Evolutionary conservation across 768 basidiomycete genomes (phyloP), one percentile per base, ranked within the genome.

Genomic region (Sporobolomyces pararoseus): DNA sequence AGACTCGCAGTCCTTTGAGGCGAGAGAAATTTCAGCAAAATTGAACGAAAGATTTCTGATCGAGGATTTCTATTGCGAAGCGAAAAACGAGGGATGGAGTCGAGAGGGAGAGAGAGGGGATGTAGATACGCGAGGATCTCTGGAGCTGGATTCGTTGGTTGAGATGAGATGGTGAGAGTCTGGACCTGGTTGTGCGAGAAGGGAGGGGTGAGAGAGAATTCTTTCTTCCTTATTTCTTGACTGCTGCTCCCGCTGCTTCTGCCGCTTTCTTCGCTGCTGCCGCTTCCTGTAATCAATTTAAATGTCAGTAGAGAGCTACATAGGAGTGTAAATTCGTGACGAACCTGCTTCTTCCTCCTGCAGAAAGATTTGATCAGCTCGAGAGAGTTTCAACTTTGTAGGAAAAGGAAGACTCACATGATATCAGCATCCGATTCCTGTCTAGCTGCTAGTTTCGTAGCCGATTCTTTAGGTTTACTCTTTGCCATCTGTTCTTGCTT

Each of bases 391-490:
- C n/a, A 32, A 2, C n/a, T n/a, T 7, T 17, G 7, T 17, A 4
- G 23, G 13, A 47, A 21, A 19, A 27, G 1, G 31, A 62, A 32
- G 49, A 25, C 70, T n/a, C 55, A n/a, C 72, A 73, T 73, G 27
- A 50, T 66, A 1, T 52, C 55, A 16, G 72, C 72, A 54, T 69
- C 65, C 23, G 16, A 13, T 50, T 69, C 64, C 35, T 59, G 54
- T 2, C 64, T 21, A 3, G 55, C 54, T 23, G 42, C 29, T 49
- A 66, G 46, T 19, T 31, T 59, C 3, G 55, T 29, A 35, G 31
- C 61, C 6, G 47, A 31, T 34, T 69, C 65, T 25, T 58, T 66
- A 14, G 39, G 37, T 12, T 61, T 39, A 6, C 62, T 46, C 32
- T 69, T 70, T 25, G 29, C 27, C 7, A 23, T 19, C 7, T 62